Conservation (phyloP, 371 early-diverging fungal species). For the Choanephora cucurbitarum region DNA sequence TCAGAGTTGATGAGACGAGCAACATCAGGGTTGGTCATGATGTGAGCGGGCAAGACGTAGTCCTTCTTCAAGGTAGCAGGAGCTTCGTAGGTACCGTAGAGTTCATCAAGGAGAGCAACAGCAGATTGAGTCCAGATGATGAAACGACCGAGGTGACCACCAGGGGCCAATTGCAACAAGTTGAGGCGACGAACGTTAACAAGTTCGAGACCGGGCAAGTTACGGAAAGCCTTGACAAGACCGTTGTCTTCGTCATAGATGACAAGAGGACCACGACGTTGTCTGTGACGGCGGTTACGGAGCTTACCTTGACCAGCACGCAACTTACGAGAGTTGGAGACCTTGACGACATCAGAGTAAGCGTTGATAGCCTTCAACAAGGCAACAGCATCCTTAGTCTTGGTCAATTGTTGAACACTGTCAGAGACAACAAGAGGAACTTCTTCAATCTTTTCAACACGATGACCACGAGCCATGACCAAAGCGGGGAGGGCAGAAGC, state of each 20-base stretch:
- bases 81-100: slow-evolving; percentile 92
- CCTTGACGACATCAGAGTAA: slow-evolving; percentile 96
- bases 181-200: slow-evolving; percentile 92
- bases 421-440: slow-evolving; percentile 96
- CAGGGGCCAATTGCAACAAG: slow-evolving; percentile 99
- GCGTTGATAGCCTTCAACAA: slow-evolving; percentile 94
- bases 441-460: slow-evolving; percentile 93
- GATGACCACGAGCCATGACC: slow-evolving; percentile 99
- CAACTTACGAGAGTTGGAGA: slow-evolving; percentile 95
- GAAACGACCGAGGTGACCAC: slow-evolving; percentile 99
- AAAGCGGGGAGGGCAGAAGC: slow-evolving; percentile 96
- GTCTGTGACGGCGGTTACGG: slow-evolving; percentile 98
- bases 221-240: slow-evolving; percentile 97
- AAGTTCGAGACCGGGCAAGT: slow-evolving; percentile 99
- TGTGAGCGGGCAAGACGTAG: slow-evolving; percentile 88
- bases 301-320: slow-evolving; percentile 99
- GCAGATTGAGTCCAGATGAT: slow-evolving; percentile 99
- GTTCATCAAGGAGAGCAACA: slow-evolving; percentile 91
- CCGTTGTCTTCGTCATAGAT: slow-evolving; percentile 97
- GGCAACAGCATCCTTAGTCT: slow-evolving; percentile 97
- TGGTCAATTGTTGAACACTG: slow-evolving; percentile 82
- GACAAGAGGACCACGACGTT: slow-evolving; percentile 98
- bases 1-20: slow-evolving; percentile 97
- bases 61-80: slow-evolving; percentile 90
- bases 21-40: slow-evolving; percentile 95